Conservation (phyloP, 192 early-diverging fungal species). For the Entrophospora sp. region DNA sequence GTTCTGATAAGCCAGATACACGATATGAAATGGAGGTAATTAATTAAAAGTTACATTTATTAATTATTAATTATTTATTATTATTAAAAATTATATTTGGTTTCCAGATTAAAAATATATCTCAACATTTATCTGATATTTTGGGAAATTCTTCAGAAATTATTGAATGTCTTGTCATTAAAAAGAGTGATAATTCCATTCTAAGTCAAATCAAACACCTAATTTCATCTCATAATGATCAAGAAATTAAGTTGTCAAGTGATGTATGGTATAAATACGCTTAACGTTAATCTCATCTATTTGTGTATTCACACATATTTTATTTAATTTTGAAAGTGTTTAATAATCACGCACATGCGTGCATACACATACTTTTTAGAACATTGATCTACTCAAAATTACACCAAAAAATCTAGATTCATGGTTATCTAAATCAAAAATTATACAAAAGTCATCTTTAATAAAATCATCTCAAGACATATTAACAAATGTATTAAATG, state of each 20-base stretch:
- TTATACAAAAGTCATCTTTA: slow-evolving; percentile 21
- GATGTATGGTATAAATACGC: too few relatives aligned
- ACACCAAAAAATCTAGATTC: slow-evolving; percentile 33
- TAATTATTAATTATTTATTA: background rate
- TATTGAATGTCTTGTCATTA: slow-evolving; percentile 47
- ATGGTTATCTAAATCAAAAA: slow-evolving; percentile 30
- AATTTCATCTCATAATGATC: too few relatives aligned
- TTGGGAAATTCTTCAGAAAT: slow-evolving; percentile 17
- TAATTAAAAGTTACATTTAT: too few relatives aligned
- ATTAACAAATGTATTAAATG: slow-evolving; percentile 23
- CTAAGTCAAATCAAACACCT: slow-evolving; percentile 22
- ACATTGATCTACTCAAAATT: slow-evolving; percentile 39
- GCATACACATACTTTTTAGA: too few relatives aligned
- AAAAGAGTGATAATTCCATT: slow-evolving; percentile 27
- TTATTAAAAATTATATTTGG: background rate
- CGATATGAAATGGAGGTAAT: slow-evolving; percentile 74
- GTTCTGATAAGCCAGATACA: slow-evolving; percentile 87
- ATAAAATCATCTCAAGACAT: background rate
- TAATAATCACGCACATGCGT: too few relatives aligned
- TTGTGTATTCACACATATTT: too few relatives aligned
- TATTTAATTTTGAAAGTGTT: slow-evolving; percentile 19
- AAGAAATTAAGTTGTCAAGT: too few relatives aligned
- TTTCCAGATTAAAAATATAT: slow-evolving; percentile 28
- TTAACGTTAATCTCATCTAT: too few relatives aligned
- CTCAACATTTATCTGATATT: slow-evolving; percentile 24